Percentiles rank a stretch among this genome's conserved stretches.
These are phyloP conservation scores for Colletotrichum sp. DNA, from an alignment of 2,329 filamentous ascomycete genomes.

Conservation along the genomic window DNA sequence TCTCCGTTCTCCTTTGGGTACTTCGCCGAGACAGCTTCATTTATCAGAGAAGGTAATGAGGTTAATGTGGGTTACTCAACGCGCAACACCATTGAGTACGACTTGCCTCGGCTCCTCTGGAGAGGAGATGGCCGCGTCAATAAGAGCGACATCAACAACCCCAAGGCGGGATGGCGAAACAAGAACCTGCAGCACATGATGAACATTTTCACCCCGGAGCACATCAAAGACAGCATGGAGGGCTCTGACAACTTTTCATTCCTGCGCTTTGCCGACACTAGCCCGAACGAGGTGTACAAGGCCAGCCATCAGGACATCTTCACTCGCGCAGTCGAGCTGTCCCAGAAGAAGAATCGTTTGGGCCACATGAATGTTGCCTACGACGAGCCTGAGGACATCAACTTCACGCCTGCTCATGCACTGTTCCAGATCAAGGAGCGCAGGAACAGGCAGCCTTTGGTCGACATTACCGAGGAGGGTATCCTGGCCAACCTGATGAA, in stretches of 20 bases:
- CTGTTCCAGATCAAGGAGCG: constrained; percentile 82
- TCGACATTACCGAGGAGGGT: constrained; percentile 74
- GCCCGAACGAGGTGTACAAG: constrained; percentile 73
- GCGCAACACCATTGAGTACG: constrained; percentile 83
- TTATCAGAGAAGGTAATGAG: constrained; percentile 84
- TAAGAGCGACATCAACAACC: constrained; percentile 75
- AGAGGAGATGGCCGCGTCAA: constrained; percentile 79
- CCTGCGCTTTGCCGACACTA: constrained; percentile 84
- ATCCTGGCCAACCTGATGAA: constrained; percentile 79
- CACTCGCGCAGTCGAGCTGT: constrained; percentile 70
- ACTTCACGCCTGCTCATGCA: constrained; percentile 74
- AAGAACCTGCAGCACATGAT: constrained; percentile 81
- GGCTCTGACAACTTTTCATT: constrained; percentile 80
- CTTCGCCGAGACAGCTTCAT: constrained; percentile 95
- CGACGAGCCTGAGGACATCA: constrained; percentile 65
- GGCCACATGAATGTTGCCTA: constrained; percentile 73
- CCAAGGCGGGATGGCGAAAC: constrained; percentile 77
- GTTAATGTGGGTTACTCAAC: constrained; percentile 87
- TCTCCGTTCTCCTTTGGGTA: constrained; percentile 84
- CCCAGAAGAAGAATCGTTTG: constrained; percentile 62
- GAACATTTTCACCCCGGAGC: constrained; percentile 87
- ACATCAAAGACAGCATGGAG: constrained; percentile 69
- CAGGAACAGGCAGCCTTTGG: constrained; percentile 68
- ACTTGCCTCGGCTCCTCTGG: constrained; percentile 82
- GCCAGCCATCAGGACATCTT: constrained; percentile 75